Base-by-base conservation (phyloP, 805 yeast genomes). In the Maudiozyma bulderi region DNA sequence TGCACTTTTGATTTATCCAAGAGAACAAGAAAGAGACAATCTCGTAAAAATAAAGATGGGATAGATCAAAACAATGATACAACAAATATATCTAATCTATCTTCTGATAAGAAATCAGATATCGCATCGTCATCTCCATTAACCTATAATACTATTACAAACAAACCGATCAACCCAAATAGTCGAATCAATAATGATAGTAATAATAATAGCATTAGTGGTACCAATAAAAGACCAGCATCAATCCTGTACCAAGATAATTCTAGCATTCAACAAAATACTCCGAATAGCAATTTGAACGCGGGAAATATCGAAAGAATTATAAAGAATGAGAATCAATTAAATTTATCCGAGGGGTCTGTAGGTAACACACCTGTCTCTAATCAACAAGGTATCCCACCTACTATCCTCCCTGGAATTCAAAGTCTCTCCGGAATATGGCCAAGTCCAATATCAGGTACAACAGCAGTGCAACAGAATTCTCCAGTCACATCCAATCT, bases 1-100 rank as follows among this genome's bases (percentile, higher is more conserved):
- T 89, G 97, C 67, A 81, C 80, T 51, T 79, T 84, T 47, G 88
- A 86, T 55, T 59, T 78, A 13, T 74, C 77, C 14, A 84, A 79
- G 47, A 69, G 81, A 8, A 72, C 82, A 41, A 78, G 83, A 55
- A 66, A 64, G 48, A 63, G 67, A 49, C 43, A 43, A 28, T 10
- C 42, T 7, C 45, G 43, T 29, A 42, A 33, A 28, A 35, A 8
- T 13, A 35, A 35, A 13, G 26, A 20, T 20, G 26, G 26, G 26
- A 20, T 20, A 4, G 26, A 20, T 20, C 26, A 2, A 20, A 35
- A 8, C n/a, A n/a, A 44, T 6, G 47, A 37, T 20, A 11, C 30
- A 13, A 8, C 34, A 41, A 34, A 6, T 26, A 28, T 14, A 5
- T 28, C 42, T 6, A 29, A 15, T 9, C 5, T 34, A 4, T 10